phyloP scores from a whole-genome alignment of 805 yeast species.

The Debaryomyces hansenii region DNA sequence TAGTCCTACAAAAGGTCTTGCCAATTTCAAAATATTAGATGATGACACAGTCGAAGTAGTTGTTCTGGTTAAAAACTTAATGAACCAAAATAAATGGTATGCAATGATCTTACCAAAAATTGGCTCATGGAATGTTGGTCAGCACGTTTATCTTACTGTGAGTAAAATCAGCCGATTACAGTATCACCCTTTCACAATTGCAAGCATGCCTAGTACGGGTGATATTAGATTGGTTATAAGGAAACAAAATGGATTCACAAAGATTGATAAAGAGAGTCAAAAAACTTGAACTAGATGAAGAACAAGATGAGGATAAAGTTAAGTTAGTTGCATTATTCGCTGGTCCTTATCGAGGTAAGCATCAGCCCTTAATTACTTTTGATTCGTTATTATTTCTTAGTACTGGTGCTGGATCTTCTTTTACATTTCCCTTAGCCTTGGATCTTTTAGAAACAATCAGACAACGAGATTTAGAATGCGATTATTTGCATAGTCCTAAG shows the following conservation, averaged over 20 bases:
- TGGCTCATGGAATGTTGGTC: slow-evolving; percentile 49
- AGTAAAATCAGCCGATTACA: slow-evolving; percentile 36
- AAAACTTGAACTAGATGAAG: slow-evolving; percentile 12
- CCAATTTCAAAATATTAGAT: slow-evolving; percentile 41
- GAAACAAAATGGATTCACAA: slow-evolving; percentile 44
- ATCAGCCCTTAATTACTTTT: slow-evolving; percentile 42
- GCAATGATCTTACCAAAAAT: slow-evolving; percentile 29
- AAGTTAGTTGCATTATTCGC: slow-evolving; percentile 35
- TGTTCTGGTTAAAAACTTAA: slow-evolving; percentile 27
- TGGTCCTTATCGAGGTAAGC: slow-evolving; percentile 49
- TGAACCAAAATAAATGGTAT: slow-evolving; percentile 24
- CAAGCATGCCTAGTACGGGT: slow-evolving; percentile 37
- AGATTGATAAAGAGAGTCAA: slow-evolving; percentile 28
- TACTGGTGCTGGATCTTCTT: slow-evolving; percentile 50
- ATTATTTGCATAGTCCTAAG: slow-evolving; percentile 33
- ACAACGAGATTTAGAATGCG: slow-evolving; percentile 23
- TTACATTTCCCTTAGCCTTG: slow-evolving; percentile 45
- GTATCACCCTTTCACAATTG: slow-evolving; percentile 50
- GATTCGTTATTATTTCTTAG: slow-evolving; percentile 38
- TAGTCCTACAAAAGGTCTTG: slow-evolving; percentile 39
- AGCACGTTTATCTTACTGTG: slow-evolving; percentile 45
- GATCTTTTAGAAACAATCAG: slow-evolving; percentile 33
- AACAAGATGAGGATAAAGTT: slow-evolving; percentile 4
- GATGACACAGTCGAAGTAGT: slow-evolving; percentile 39
- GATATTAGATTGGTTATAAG: slow-evolving; percentile 42